Conservation (phyloP, 768 basidiomycete species). For the Xerocomus brunneocitrinus region DNA sequence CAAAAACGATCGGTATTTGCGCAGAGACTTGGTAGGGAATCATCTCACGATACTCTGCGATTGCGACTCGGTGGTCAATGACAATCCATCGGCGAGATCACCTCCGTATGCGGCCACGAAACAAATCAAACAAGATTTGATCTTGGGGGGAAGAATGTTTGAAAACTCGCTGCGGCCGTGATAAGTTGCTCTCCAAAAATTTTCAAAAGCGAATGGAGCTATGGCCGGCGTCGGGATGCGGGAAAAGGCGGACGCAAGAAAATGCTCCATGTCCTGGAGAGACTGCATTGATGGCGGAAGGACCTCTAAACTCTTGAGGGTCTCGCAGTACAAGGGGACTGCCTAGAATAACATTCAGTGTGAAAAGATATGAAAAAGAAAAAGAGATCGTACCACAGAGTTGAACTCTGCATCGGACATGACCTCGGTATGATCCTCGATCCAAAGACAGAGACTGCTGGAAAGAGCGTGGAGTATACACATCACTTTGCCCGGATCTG, state of each 20-base stretch:
- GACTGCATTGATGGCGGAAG: conserved; percentile 38
- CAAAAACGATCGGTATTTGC: conserved; percentile 12
- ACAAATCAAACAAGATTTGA: conserved; percentile 43
- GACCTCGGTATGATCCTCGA: conserved; percentile 41
- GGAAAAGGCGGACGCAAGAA: conserved; percentile 50
- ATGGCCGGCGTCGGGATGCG: conserved; percentile 43
- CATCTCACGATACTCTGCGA: conserved; percentile 29
- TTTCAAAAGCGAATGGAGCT: conserved; percentile 50
- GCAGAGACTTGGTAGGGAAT: conserved; percentile 8
- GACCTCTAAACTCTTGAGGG: conserved; percentile 37
- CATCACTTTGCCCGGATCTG: conserved; percentile 27
- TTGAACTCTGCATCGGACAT: conserved; percentile 45
- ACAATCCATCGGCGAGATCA: conserved; percentile 43
- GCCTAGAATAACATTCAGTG: conserved; percentile 16
- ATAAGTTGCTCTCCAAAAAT: conserved; percentile 57
- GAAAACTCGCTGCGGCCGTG: conserved; percentile 38
- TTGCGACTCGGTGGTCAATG: conserved; percentile 35
- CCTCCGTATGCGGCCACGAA: conserved; percentile 46
- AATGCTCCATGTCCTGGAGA: conserved; percentile 39
- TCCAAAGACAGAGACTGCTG: conserved; percentile 46
- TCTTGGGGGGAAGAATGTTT: conserved; percentile 36
- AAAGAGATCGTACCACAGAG: conserved; percentile 38
- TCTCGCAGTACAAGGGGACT: conserved; percentile 40
- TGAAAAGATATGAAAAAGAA: not conserved
- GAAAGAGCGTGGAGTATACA: conserved; percentile 35